phyloP scores from a whole-genome alignment of 2,329 filamentous ascomycete species.

The Epichloe gansuensis region DNA sequence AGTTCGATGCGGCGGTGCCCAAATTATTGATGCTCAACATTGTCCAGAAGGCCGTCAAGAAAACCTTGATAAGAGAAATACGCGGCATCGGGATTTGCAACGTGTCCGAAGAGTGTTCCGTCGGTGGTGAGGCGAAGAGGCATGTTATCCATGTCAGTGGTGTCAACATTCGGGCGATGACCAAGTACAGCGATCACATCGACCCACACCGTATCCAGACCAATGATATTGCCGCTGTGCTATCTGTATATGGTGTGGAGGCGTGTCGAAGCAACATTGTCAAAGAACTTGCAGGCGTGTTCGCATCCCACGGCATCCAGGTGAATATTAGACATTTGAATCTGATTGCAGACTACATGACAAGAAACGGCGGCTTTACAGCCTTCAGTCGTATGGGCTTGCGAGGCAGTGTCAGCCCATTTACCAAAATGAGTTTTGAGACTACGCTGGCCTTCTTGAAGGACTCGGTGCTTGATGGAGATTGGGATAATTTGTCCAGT shows the following conservation, averaged over 20 bases:
- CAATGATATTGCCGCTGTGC: constrained; percentile 82
- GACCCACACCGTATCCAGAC: constrained; percentile 78
- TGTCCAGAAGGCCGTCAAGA: constrained; percentile 67
- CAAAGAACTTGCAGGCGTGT: constrained; percentile 73
- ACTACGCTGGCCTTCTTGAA: constrained; percentile 89
- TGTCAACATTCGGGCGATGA: constrained; percentile 84
- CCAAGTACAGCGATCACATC: constrained; percentile 73
- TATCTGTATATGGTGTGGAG: constrained; percentile 83
- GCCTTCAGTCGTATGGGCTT: constrained; percentile 90
- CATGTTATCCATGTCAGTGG: constrained; percentile 66
- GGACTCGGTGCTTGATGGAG: constrained; percentile 80
- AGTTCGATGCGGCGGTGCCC: constrained; percentile 66
- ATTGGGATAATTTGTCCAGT: constrained; percentile 77
- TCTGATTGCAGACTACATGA: constrained; percentile 96
- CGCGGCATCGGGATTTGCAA: constrained; percentile 62
- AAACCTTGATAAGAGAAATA: constrained; percentile 79
- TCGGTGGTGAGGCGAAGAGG: constrained; percentile 13
- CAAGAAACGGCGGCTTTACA: constrained; percentile 76
- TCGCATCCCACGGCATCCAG: constrained; percentile 79
- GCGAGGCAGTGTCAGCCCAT: constrained; percentile 72
- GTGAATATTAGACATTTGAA: constrained; percentile 90
- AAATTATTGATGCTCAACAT: constrained; percentile 91
- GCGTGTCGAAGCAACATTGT: constrained; percentile 82
- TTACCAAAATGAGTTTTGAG: constrained; percentile 99
- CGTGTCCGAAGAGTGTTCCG: constrained; percentile 45